Base-by-base conservation (phyloP, 169 alveolate species). In the Toxoplasma gondii region DNA sequence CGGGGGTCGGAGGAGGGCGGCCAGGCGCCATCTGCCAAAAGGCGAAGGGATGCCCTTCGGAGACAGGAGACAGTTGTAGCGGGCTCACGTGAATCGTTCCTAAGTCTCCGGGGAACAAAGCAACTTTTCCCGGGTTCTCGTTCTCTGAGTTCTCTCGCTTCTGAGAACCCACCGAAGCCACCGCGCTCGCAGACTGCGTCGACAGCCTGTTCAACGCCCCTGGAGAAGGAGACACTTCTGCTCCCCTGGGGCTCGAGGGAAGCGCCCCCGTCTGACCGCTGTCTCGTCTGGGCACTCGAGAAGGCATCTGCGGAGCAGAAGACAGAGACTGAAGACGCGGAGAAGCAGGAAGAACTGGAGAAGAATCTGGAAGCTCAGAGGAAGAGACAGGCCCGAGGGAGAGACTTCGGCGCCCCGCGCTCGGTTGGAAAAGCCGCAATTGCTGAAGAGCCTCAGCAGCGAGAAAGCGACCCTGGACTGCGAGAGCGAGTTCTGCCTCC, bases 381-480 rank as follows among this genome's bases (percentile, higher is more conserved):
- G 22, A 7, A 4, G 58, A 49, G n/a, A n/a, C n/a, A n/a, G n/a
- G n/a, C n/a, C n/a, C 58, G 58, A 49, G 12, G 58, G 58, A 49
- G 22, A 7, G 22, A 12, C 58, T 49, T 4, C 58, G 58, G 22
- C 12, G 58, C 22, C 58, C 58, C 22, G 24, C 22, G 74, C 29
- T 31, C 22, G n/a, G n/a, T 1, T 64, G 74, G 34, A 64, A 27
- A 34, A 82, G 90, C 19, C 67, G 90, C 38, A 82, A 49, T 67
- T 82, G 90, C 67, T 82, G 90, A 17, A 82, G 90, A 29, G 90
- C 90, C 90, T 82, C 90, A 0, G 90, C 90, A 12, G 90, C 90
- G 38, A 82, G 67, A 38, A 82, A 5, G 34, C 90, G 53, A 24
- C 90, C 67, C 41, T 82, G 69, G 44, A 80, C 88, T 10, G 67